These are phyloP conservation scores for Areca catechu DNA, from an alignment of 176 grass and related monocot species.

Conservation along the genomic window DNA sequence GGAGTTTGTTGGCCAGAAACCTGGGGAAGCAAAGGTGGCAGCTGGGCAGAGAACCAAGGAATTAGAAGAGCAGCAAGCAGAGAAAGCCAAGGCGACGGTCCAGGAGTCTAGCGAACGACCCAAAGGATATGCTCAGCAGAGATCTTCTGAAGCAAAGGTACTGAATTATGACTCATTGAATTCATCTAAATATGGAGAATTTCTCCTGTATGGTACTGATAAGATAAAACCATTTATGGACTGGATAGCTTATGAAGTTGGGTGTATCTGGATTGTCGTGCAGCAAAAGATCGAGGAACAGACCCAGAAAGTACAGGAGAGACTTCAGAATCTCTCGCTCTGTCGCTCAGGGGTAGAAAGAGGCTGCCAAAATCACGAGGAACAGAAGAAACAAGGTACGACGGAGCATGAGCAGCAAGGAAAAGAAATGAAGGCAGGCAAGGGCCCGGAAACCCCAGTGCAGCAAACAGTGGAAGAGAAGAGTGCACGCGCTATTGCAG, in stretches of 20 bases:
- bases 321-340: neutral
- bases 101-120: conserved; percentile 4
- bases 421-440: neutral
- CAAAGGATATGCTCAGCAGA: conserved; percentile 6
- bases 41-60: neutral
- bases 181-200: neutral
- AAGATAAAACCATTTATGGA: neutral
- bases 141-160: neutral
- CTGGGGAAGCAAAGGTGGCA: conserved; percentile 23
- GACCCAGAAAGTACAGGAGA: neutral
- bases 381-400: conserved; percentile 1
- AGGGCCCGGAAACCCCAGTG: neutral
- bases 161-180: neutral
- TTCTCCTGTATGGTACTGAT: neutral
- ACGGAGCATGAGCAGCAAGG: conserved; percentile 3
- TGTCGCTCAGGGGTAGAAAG: too few species aligned
- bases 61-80: conserved; percentile 7
- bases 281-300: neutral
- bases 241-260: neutral
- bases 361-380: neutral
- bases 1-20: conserved; percentile 20
- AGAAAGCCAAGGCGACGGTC: conserved; percentile 21
- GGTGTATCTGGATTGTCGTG: neutral
- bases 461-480: too few species aligned
- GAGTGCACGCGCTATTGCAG: conserved; percentile 10